A percentile compares a stretch with the other conserved stretches of the same genome.
Evolutionary conservation across 163 green algal genomes (phyloP).

Genomic region (Chlamydomonas reinhardtii): DNA sequence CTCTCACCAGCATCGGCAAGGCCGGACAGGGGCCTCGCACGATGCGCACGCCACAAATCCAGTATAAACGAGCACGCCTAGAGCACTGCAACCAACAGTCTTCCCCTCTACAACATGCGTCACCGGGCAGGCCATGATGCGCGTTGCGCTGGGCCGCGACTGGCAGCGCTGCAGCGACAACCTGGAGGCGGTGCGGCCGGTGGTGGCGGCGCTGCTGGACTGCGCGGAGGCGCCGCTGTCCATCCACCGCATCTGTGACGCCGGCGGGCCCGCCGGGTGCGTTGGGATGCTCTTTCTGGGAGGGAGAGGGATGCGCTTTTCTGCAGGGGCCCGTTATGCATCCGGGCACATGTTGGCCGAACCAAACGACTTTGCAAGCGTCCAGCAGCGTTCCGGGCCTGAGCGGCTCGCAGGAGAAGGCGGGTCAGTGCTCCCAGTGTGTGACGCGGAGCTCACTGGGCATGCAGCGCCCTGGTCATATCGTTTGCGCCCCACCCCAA

Average conservation of each 20-base stretch:
- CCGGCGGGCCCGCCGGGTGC: constrained; percentile 40
- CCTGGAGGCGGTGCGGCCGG: not conserved
- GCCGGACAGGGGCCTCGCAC: too few relatives aligned
- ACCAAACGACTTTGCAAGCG: too few relatives aligned
- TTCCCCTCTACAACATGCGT: not conserved
- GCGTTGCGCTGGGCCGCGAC: constrained; percentile 20
- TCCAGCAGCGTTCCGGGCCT: too few relatives aligned
- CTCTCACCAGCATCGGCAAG: not conserved
- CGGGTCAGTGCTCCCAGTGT: too few relatives aligned
- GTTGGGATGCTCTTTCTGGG: not conserved
- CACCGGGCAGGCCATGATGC: constrained; percentile 23
- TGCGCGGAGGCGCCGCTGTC: constrained; percentile 29
- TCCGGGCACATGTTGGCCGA: too few relatives aligned
- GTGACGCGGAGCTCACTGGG: too few relatives aligned
- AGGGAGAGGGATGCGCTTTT: too few relatives aligned
- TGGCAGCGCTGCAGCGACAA: constrained; percentile 4
- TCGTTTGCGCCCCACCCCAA: too few relatives aligned
- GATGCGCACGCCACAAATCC: too few relatives aligned
- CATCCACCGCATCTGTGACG: constrained; percentile 49
- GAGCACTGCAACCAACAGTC: not conserved
- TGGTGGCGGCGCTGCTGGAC: constrained; percentile 26
- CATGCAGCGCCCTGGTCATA: too few relatives aligned
- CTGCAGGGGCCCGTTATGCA: too few relatives aligned
- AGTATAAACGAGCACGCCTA: not conserved
- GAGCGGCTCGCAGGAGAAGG: too few relatives aligned